Base-by-base conservation (phyloP, 345 rosid genomes). In the Erodium maritimum region DNA sequence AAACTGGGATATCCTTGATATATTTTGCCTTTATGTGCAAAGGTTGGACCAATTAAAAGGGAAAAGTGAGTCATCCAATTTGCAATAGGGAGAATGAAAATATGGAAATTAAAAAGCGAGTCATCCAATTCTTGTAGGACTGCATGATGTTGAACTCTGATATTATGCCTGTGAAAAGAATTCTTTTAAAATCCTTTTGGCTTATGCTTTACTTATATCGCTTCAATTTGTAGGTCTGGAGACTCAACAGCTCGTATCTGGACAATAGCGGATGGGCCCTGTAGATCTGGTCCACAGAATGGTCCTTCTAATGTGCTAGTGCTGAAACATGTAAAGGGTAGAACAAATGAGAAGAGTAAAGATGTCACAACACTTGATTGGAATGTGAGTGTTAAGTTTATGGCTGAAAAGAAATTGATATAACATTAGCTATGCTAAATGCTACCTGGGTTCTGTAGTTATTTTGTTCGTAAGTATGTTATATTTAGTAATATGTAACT, bases 301-400 rank as follows among this genome's bases (percentile, higher is more conserved):
- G 73, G 79, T 77, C 80, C 80, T 17, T 57, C 63, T 61, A 79
- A 67, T 60, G 93, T 82, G 61, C 66, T 85, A 70, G 85, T 87
- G 61, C 69, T 94, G 84, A 85, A 84, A 75, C 99, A 94, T 71
- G 93, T 89, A 42, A 94, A 85, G 77, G 97, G 96, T 72, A 82
- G 80, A 71, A 87, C 91, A 48, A 90, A 82, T 65, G 99, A 94
- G 78, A 94, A 94, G 80, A 90, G 95, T 80, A 90, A 90, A 75
- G 99, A 94, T 67, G 97, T 94, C 57, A 94, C 99, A 11, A 90
- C 99, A 29, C 88, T 94, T 52, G 99, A 94, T 76, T 94, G 99
- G 99, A 94, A 90, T 81, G 99, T 94, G 71, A 87, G 99, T 51
- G 67, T 21, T 37, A 46, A 13, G 29, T 37, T 70, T 57, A 52